Percentiles rank a stretch among this genome's conserved stretches.
phyloP scores from a whole-genome alignment of 371 early-diverging fungal species.

The Capniomyces stellatus region DNA sequence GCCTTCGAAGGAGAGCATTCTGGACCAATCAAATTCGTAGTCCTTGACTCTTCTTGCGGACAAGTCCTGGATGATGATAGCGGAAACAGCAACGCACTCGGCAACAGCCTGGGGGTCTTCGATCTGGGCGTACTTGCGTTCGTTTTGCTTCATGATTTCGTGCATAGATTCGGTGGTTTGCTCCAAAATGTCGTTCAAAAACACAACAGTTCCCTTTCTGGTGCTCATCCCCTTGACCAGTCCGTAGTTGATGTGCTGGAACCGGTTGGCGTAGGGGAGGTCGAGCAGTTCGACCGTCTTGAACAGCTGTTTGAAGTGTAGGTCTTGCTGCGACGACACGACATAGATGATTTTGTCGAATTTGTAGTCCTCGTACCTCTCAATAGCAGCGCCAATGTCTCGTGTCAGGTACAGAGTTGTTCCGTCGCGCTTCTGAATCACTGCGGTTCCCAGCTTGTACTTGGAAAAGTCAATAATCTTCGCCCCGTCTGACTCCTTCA shows the following conservation, averaged over 20 bases:
- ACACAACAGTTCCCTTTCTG: slow-evolving; percentile 94
- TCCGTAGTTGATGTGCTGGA: slow-evolving; percentile 94
- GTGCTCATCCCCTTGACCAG: slow-evolving; percentile 97
- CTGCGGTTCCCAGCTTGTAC: slow-evolving; percentile 66
- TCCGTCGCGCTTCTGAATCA: slow-evolving; percentile 92
- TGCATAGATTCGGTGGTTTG: slow-evolving; percentile 84
- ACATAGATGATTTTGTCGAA: slow-evolving; percentile 95
- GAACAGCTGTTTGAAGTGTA: slow-evolving; percentile 94
- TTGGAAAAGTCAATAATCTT: slow-evolving; percentile 65
- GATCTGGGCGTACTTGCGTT: slow-evolving; percentile 67
- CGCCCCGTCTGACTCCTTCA: slow-evolving; percentile 72
- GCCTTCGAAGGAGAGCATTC: slow-evolving; percentile 95
- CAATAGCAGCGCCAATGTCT: slow-evolving; percentile 95
- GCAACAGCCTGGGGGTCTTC: slow-evolving; percentile 59
- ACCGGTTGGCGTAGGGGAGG: slow-evolving; percentile 56
- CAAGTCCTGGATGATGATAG: slow-evolving; percentile 94
- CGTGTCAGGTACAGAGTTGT: slow-evolving; percentile 94
- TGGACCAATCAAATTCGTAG: slow-evolving; percentile 91
- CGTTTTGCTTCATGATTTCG: slow-evolving; percentile 82
- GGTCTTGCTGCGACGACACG: slow-evolving; percentile 88
- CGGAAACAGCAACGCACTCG: slow-evolving; percentile 59
- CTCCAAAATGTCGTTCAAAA: slow-evolving; percentile 94
- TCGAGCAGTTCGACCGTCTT: slow-evolving; percentile 72
- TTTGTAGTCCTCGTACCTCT: slow-evolving; percentile 76
- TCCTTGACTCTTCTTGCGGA: slow-evolving; percentile 89